A percentile compares a stretch with the other conserved stretches of the same genome.
phyloP scores from a whole-genome alignment of 2,329 filamentous ascomycete genomes.

The Cladorrhinum sp. region DNA sequence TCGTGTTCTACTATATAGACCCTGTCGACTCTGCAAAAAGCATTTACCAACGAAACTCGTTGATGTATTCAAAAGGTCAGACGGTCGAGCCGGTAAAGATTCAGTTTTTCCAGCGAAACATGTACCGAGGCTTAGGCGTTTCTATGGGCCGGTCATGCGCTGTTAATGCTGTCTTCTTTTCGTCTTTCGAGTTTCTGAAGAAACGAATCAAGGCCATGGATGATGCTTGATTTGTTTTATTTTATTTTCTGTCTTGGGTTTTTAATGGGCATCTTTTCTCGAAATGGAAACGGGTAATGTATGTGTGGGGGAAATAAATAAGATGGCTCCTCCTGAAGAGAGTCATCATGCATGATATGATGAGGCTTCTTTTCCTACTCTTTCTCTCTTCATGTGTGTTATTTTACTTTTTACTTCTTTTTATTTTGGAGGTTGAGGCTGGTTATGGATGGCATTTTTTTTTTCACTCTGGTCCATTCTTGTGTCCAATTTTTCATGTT shows the following conservation, averaged over 20 bases:
- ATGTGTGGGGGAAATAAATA: background rate
- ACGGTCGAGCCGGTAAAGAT: constrained; percentile 68
- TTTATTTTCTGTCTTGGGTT: background rate
- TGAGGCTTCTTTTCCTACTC: no score
- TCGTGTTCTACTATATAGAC: constrained; percentile 38
- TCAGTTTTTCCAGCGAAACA: constrained; percentile 70
- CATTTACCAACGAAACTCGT: constrained; percentile 78
- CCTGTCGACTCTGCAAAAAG: constrained; percentile 81
- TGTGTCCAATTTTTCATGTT: no score
- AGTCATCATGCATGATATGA: no score
- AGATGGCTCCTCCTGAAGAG: no score
- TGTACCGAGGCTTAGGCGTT: constrained; percentile 80
- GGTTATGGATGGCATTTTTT: no score
- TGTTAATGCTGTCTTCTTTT: constrained; percentile 88
- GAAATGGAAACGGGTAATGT: background rate
- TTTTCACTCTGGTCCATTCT: no score
- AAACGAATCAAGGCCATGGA: constrained; percentile 59
- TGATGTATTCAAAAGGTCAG: constrained; percentile 66
- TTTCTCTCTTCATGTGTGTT: no score
- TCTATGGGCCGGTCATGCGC: constrained; percentile 80
- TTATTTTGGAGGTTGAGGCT: no score
- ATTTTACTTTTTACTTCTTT: background rate
- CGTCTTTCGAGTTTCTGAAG: constrained; percentile 81
- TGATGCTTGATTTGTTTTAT: constrained; percentile 31
- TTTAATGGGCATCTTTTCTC: background rate